Percentiles rank a stretch among this genome's conserved stretches.
Conservation (phyloP, 2,329 filamentous ascomycete genomes). For the Xenoacremonium recifei region DNA sequence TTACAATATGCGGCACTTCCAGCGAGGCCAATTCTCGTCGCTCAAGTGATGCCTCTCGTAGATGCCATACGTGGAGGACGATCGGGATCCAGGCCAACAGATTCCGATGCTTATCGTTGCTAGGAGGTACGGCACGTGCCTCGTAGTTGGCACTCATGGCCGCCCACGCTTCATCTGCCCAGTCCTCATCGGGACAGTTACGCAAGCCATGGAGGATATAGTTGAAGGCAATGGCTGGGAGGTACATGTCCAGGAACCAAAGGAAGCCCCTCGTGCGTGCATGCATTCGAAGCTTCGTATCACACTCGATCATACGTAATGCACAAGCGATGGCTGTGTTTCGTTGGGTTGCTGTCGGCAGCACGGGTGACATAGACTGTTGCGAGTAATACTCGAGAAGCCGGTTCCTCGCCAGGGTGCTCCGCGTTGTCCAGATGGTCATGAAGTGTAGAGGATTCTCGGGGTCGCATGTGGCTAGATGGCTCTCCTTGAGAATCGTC, state of each 20-base stretch:
- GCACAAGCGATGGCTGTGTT: conserved; percentile 30
- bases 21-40: not conserved
- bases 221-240: conserved; percentile 40
- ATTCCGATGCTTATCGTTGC: not conserved
- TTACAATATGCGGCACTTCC: not conserved
- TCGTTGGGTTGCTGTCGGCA: conserved; percentile 27
- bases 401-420: conserved; percentile 44
- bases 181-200: conserved; percentile 15
- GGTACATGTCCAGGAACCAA: conserved; percentile 37
- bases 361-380: conserved; percentile 14
- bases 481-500: conserved; percentile 42
- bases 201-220: conserved; percentile 36
- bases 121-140: conserved; percentile 5
- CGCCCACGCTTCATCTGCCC: conserved; percentile 31
- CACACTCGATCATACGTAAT: conserved; percentile 34
- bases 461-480: conserved; percentile 40
- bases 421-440: conserved; percentile 37
- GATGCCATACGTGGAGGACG: conserved; percentile 1
- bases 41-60: not conserved
- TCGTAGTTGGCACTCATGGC: conserved; percentile 32
- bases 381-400: conserved; percentile 48
- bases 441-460: conserved; percentile 40
- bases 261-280: conserved; percentile 29
- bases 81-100: not conserved
- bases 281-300: conserved; percentile 33